A percentile compares a stretch with the other conserved stretches of the same genome.
phyloP scores from a whole-genome alignment of 441 rosid species.

The Breynia disticha region DNA sequence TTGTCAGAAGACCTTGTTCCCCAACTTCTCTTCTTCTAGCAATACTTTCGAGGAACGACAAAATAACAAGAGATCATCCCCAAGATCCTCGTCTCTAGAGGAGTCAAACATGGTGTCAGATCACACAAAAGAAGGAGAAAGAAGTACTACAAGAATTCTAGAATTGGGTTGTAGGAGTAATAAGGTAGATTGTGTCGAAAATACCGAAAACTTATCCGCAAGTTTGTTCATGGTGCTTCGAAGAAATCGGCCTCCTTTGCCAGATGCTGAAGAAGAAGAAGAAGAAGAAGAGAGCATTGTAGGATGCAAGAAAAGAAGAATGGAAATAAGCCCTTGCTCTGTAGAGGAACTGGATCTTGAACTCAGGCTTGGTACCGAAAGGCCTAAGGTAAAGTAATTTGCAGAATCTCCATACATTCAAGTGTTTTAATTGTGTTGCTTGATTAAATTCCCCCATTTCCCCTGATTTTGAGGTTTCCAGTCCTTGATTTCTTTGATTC shows the following conservation, averaged over 20 bases:
- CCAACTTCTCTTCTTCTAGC: constrained; percentile 28
- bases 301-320: constrained; percentile 43
- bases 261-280: constrained; percentile 25
- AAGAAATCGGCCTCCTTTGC: constrained; percentile 24
- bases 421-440: neutral
- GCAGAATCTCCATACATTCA: too few species aligned
- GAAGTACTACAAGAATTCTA: constrained; percentile 15
- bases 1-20: constrained; percentile 15
- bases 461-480: too few species aligned
- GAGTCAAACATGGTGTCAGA: constrained; percentile 22
- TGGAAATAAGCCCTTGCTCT: constrained; percentile 26
- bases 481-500: too few species aligned
- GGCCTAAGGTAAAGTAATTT: constrained; percentile 47
- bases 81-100: constrained; percentile 21
- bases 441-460: neutral
- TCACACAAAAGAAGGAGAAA: constrained; percentile 24
- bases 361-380: constrained; percentile 65
- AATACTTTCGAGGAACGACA: constrained; percentile 14
- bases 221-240: constrained; percentile 55
- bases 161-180: constrained; percentile 21
- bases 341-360: constrained; percentile 88
- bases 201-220: constrained; percentile 37
- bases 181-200: constrained; percentile 21
- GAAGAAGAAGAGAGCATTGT: neutral
- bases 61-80: constrained; percentile 10